phyloP scores from a whole-genome alignment of 768 basidiomycete species.

The Boletus reticuloceps region DNA sequence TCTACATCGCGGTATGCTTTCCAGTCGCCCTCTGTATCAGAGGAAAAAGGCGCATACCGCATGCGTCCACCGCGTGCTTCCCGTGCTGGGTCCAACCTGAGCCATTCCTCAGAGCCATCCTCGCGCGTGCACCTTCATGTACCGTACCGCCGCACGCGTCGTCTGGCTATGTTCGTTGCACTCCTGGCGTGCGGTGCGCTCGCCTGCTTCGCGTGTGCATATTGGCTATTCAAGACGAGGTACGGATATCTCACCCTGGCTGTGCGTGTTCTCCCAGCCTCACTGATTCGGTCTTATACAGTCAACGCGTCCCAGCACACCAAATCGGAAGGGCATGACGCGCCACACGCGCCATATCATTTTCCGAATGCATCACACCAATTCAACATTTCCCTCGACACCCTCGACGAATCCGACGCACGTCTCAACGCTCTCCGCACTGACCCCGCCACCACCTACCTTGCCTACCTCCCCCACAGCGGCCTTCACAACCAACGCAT shows the following conservation, averaged over 20 bases:
- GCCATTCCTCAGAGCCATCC: slow-evolving; percentile 11
- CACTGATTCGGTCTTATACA: slow-evolving; percentile 16
- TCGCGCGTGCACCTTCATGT: slow-evolving; percentile 5
- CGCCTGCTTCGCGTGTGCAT: slow-evolving; percentile 56
- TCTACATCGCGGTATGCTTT: slow-evolving; percentile 20
- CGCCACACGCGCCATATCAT: neutral
- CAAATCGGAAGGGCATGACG: slow-evolving; percentile 1
- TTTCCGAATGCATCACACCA: neutral
- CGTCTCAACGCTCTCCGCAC: slow-evolving; percentile 7
- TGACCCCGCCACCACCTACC: slow-evolving; percentile 41
- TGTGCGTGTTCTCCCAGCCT: slow-evolving; percentile 16
- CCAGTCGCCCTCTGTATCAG: slow-evolving; percentile 60
- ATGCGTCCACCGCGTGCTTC: slow-evolving; percentile 47
- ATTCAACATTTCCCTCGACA: slow-evolving; percentile 26
- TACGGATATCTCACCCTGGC: slow-evolving; percentile 35
- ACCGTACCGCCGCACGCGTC: slow-evolving; percentile 29
- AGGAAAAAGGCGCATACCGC: slow-evolving; percentile 66
- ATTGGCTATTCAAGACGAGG: slow-evolving; percentile 65
- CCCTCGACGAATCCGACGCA: slow-evolving; percentile 24
- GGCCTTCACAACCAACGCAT: slow-evolving; percentile 88
- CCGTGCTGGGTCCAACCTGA: slow-evolving; percentile 18
- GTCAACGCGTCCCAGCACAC: slow-evolving; percentile 19
- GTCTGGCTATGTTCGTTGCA: slow-evolving; percentile 42
- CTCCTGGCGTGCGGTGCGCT: slow-evolving; percentile 48
- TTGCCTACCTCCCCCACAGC: slow-evolving; percentile 80